Evolutionary conservation across 2,329 filamentous ascomycete species (phyloP).

Genomic region (Ambrosiella xylebori): DNA sequence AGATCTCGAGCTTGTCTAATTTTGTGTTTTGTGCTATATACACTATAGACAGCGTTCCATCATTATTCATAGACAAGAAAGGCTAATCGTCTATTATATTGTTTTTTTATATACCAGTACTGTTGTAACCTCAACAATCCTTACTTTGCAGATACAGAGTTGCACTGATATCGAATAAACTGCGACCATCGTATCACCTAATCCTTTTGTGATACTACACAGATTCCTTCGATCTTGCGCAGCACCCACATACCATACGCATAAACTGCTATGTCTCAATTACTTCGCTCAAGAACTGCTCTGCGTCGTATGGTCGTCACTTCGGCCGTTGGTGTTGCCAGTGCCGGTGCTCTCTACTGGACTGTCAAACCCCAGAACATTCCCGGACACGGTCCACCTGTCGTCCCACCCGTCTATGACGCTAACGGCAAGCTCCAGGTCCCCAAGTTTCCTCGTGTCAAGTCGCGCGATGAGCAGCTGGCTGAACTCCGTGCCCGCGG

Average conservation of each 20-base stretch:
- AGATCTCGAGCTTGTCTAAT: no score
- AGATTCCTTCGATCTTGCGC: background rate
- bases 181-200: no score
- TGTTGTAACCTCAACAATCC: no score
- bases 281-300: constrained; percentile 14
- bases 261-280: constrained; percentile 7
- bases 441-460: constrained; percentile 47
- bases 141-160: no score
- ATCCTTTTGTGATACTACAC: no score
- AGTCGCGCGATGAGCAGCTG: constrained; percentile 47
- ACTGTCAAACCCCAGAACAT: constrained; percentile 54
- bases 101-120: no score
- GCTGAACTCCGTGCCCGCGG: constrained; percentile 34
- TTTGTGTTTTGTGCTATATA: no score
- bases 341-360: constrained; percentile 30
- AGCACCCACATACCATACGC: background rate
- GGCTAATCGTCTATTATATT: no score
- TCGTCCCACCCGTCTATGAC: constrained; percentile 53
- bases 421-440: constrained; percentile 50
- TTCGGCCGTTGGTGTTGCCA: constrained; percentile 24
- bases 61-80: no score
- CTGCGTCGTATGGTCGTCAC: constrained; percentile 29
- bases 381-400: constrained; percentile 49
- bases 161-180: no score
- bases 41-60: no score